Evolutionary conservation across 257 asterid species (phyloP).

Genomic region (Misopates orontium): DNA sequence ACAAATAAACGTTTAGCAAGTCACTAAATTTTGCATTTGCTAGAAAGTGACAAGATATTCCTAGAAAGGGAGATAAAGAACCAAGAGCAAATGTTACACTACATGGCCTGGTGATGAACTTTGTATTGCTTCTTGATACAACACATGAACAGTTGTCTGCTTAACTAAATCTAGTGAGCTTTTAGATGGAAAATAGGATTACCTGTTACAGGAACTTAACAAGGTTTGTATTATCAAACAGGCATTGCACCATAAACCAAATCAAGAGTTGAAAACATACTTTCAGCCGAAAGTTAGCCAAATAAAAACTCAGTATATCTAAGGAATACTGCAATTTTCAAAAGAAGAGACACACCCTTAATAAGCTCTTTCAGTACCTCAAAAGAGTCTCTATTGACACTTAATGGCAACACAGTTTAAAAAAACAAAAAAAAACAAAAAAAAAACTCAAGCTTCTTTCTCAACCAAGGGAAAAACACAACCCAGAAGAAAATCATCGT

Average conservation of each 20-base stretch:
- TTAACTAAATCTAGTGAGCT: background rate
- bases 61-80: background rate
- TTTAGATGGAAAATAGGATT: constrained; percentile 2
- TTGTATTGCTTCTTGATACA: background rate
- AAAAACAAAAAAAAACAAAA: background rate
- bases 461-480: too few relatives aligned
- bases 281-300: background rate
- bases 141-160: background rate
- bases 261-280: background rate
- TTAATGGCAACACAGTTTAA: background rate
- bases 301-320: background rate
- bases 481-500: background rate
- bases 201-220: background rate
- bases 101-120: background rate
- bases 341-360: background rate
- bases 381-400: background rate
- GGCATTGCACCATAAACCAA: background rate
- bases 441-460: background rate
- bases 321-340: background rate
- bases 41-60: constrained; percentile 1
- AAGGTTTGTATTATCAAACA: background rate
- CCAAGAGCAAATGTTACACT: background rate
- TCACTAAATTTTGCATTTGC: constrained; percentile 11
- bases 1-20: background rate
- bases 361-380: background rate